Evolutionary conservation across 2,329 filamentous ascomycete genomes (phyloP).

Genomic region (Hyphodiscus sp.): DNA sequence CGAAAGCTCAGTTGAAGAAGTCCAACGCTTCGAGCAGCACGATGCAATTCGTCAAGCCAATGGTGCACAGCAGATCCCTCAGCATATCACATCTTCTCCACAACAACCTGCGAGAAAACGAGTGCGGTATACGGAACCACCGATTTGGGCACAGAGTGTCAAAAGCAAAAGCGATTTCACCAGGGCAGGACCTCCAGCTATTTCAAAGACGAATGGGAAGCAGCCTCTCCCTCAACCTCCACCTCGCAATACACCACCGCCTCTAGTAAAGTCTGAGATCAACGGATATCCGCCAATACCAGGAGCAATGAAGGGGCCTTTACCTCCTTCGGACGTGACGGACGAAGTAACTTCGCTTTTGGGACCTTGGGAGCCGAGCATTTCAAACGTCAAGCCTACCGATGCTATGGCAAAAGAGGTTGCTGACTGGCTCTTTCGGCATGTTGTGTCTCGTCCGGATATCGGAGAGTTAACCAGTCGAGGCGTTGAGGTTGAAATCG

Average conservation of each 20-base stretch:
- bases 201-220: constrained; percentile 22
- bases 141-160: constrained; percentile 37
- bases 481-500: constrained; percentile 78
- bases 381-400: constrained; percentile 63
- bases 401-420: constrained; percentile 70
- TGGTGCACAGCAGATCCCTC: constrained; percentile 14
- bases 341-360: constrained; percentile 29
- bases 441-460: constrained; percentile 63
- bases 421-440: constrained; percentile 73
- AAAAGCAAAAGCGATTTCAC: neutral
- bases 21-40: constrained; percentile 10
- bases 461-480: constrained; percentile 55
- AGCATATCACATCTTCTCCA: constrained; percentile 16
- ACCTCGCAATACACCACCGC: neutral
- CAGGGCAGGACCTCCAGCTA: neutral
- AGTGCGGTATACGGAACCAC: constrained; percentile 44
- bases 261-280: constrained; percentile 19
- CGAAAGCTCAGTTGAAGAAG: constrained; percentile 17
- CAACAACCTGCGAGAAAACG: constrained; percentile 41
- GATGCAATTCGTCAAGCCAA: constrained; percentile 18
- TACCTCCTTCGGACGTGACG: constrained; percentile 1
- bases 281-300: constrained; percentile 22
- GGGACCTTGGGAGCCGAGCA: constrained; percentile 58
- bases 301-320: constrained; percentile 8
- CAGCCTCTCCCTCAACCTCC: constrained; percentile 7